A percentile compares a stretch with the other conserved stretches of the same genome.
phyloP scores from a whole-genome alignment of 2,329 filamentous ascomycete genomes.

The Pseudopithomyces maydicus region DNA sequence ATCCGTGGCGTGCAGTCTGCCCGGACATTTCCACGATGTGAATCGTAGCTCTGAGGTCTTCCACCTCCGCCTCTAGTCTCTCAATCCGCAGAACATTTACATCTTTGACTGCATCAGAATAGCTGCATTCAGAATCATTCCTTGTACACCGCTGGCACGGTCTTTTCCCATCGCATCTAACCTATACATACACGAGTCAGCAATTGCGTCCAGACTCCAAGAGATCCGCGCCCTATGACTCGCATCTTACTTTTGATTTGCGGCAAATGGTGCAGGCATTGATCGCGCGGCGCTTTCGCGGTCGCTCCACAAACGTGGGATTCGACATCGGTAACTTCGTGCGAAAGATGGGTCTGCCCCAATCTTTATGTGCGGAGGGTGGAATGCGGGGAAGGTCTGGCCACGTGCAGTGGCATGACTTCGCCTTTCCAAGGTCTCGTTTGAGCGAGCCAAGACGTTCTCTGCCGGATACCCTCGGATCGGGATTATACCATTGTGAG shows the following conservation, averaged over 20 bases:
- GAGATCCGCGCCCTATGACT: background rate
- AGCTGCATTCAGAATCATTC: constrained; percentile 31
- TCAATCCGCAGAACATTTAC: constrained; percentile 29
- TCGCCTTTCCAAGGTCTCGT: background rate
- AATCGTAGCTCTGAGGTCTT: constrained; percentile 18
- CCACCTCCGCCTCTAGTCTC: constrained; percentile 32
- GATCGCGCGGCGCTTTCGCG: constrained; percentile 41
- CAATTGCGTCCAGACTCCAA: background rate
- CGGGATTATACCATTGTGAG: no score
- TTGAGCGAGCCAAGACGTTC: background rate
- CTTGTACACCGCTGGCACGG: constrained; percentile 37
- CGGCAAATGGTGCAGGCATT: constrained; percentile 38
- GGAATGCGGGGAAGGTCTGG: constrained; percentile 1
- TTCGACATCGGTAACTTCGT: constrained; percentile 21
- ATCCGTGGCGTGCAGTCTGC: background rate
- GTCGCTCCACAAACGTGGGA: constrained; percentile 12
- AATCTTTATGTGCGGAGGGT: constrained; percentile 5
- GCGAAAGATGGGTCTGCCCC: constrained; percentile 8
- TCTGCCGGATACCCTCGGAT: background rate
- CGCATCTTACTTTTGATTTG: constrained; percentile 21
- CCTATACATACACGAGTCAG: constrained; percentile 16
- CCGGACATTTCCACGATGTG: constrained; percentile 4
- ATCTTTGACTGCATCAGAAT: constrained; percentile 32
- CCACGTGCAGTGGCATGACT: background rate
- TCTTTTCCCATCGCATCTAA: constrained; percentile 36